phyloP scores from a whole-genome alignment of 768 basidiomycete species.

The Lenzites betulinus region DNA sequence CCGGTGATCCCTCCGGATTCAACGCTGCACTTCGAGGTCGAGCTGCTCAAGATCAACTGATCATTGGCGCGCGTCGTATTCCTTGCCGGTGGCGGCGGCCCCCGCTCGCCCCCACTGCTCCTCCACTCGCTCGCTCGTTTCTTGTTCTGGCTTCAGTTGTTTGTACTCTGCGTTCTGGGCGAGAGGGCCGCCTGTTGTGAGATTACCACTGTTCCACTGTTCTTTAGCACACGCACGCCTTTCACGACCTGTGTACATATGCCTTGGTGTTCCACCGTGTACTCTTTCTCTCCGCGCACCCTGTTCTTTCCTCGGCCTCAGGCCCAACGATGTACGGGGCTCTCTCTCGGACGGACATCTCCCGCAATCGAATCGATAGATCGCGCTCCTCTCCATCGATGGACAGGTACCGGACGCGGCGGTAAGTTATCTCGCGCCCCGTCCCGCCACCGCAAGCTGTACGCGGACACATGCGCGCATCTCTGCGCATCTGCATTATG shows the following conservation, averaged over 20 bases:
- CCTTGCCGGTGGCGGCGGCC: background rate
- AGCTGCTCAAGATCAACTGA: slow-evolving; percentile 71
- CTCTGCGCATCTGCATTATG: too few species aligned
- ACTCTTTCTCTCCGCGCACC: background rate
- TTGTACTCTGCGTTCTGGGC: slow-evolving; percentile 17
- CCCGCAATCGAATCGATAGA: slow-evolving; percentile 12
- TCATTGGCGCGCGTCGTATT: background rate
- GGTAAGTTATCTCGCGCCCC: background rate
- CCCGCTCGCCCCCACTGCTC: background rate
- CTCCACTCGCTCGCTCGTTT: background rate
- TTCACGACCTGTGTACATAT: slow-evolving; percentile 8
- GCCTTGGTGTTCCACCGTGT: background rate
- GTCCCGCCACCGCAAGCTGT: background rate
- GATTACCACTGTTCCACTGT: slow-evolving; percentile 19
- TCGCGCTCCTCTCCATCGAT: slow-evolving; percentile 4
- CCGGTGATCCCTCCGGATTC: slow-evolving; percentile 79
- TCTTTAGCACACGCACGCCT: slow-evolving; percentile 21
- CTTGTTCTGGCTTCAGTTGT: slow-evolving; percentile 8
- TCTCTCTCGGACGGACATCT: slow-evolving; percentile 6
- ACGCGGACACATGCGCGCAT: background rate
- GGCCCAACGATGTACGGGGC: background rate
- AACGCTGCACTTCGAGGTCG: slow-evolving; percentile 80
- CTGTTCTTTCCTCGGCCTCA: background rate
- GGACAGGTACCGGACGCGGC: background rate
- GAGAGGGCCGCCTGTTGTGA: slow-evolving; percentile 16